A percentile compares a stretch with the other conserved stretches of the same genome.
phyloP scores from a whole-genome alignment of 2,329 filamentous ascomycete genomes.

The Fusarium robinianum region DNA sequence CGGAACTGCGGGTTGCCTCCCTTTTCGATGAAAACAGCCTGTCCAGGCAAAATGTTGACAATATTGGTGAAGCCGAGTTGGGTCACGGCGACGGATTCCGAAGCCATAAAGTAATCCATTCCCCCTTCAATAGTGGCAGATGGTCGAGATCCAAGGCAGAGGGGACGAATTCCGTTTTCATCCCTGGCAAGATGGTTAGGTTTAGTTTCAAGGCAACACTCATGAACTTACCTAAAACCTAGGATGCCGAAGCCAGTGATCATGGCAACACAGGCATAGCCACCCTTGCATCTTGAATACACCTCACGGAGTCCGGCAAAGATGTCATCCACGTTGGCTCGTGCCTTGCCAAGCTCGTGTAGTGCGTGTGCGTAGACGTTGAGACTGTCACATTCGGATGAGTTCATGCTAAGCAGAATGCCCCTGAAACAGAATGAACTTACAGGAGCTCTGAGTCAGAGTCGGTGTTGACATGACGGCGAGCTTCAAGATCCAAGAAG shows the following conservation, averaged over 20 bases:
- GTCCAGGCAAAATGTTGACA: conserved; percentile 76
- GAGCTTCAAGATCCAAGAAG: conserved; percentile 76
- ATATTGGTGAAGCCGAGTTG: conserved; percentile 82
- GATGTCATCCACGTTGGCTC: conserved; percentile 77
- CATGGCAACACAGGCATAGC: conserved; percentile 82
- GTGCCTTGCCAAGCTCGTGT: conserved; percentile 78
- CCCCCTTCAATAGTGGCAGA: conserved; percentile 65
- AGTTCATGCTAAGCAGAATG: conserved; percentile 1
- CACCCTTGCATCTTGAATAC: conserved; percentile 74
- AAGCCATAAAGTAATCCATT: conserved; percentile 88
- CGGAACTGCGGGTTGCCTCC: conserved; percentile 73
- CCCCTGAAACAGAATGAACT: not conserved
- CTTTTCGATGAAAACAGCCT: conserved; percentile 85
- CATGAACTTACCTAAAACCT: conserved; percentile 67
- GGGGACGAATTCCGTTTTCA: conserved; percentile 74
- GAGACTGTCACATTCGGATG: conserved; percentile 48
- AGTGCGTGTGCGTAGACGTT: conserved; percentile 87
- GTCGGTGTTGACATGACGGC: conserved; percentile 87
- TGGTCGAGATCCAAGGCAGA: conserved; percentile 75
- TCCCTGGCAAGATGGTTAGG: conserved; percentile 41
- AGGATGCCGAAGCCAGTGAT: conserved; percentile 80
- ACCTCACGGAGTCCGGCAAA: conserved; percentile 73
- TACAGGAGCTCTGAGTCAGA: conserved; percentile 71
- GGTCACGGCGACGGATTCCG: conserved; percentile 80
- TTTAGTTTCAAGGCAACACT: conserved; percentile 50